Conservation (phyloP, 805 yeast species). For the Metschnikowia noctiluminum region DNA sequence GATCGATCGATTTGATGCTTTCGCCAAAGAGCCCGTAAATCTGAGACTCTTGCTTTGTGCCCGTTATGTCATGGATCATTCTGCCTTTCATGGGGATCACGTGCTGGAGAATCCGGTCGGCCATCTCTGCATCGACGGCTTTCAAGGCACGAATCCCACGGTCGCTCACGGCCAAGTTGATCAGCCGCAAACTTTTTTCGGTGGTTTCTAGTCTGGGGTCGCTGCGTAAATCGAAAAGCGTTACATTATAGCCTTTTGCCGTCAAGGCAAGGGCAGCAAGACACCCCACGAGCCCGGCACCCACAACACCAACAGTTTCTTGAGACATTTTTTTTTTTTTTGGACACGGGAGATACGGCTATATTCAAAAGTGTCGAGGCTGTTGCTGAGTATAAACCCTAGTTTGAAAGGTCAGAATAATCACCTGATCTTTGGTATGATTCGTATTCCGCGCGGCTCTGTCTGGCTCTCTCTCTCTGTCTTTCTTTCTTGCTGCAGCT, state of each 20-base stretch:
- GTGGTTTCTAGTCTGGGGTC: slow-evolving; percentile 54
- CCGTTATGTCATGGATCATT: slow-evolving; percentile 75
- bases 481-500: background rate
- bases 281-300: slow-evolving; percentile 91
- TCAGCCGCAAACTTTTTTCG: slow-evolving; percentile 54
- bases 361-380: no score
- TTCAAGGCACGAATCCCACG: slow-evolving; percentile 74
- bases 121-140: slow-evolving; percentile 58
- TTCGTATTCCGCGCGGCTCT: background rate
- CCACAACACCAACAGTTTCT: slow-evolving; percentile 54
- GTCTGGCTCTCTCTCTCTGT: no score
- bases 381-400: no score
- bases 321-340: background rate
- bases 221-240: slow-evolving; percentile 64
- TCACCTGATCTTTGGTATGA: slow-evolving; percentile 1
- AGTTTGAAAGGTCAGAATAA: background rate
- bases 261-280: slow-evolving; percentile 78
- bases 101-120: slow-evolving; percentile 50
- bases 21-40: slow-evolving; percentile 80
- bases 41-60: slow-evolving; percentile 59
- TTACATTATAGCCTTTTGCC: slow-evolving; percentile 67
- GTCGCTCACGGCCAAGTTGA: slow-evolving; percentile 83
- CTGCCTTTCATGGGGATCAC: slow-evolving; percentile 86
- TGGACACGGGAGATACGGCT: no score
- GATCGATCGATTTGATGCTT: slow-evolving; percentile 79